phyloP scores from a whole-genome alignment of 1,139 yeast species.

The Saccharomyces pastorianus region DNA sequence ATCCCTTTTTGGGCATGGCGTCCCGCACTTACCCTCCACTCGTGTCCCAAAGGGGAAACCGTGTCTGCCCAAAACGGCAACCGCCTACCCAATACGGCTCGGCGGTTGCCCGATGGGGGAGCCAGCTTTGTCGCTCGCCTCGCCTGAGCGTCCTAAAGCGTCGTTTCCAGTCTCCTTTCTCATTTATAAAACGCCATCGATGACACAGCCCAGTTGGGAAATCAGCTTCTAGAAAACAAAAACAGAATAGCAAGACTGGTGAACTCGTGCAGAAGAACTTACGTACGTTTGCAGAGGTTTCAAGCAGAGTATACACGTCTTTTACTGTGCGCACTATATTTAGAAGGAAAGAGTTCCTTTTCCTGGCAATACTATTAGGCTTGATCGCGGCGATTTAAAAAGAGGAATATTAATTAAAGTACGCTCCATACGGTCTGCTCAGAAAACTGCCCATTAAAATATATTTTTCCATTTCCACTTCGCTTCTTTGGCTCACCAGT shows the following conservation, averaged over 20 bases:
- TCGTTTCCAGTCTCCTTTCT: background rate
- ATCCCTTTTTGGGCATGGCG: background rate
- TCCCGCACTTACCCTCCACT: background rate
- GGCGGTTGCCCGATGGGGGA: background rate
- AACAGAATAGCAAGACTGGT: background rate
- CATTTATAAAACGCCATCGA: background rate
- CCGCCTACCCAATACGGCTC: background rate
- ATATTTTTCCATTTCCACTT: background rate
- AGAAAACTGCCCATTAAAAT: background rate
- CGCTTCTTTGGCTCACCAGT: no score
- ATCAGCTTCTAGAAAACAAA: background rate
- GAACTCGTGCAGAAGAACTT: background rate
- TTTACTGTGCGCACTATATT: background rate
- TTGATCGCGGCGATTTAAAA: background rate
- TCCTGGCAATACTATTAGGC: background rate
- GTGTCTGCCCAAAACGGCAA: background rate
- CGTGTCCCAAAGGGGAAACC: background rate
- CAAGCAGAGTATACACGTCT: background rate
- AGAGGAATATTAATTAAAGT: background rate
- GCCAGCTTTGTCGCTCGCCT: background rate
- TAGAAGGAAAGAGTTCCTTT: background rate
- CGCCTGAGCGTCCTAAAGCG: background rate
- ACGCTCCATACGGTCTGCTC: no score
- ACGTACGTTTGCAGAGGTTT: background rate
- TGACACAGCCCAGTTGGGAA: slow-evolving; percentile 1